phyloP scores from a whole-genome alignment of 129 eudicot species.

The Dittrichia graveolens region DNA sequence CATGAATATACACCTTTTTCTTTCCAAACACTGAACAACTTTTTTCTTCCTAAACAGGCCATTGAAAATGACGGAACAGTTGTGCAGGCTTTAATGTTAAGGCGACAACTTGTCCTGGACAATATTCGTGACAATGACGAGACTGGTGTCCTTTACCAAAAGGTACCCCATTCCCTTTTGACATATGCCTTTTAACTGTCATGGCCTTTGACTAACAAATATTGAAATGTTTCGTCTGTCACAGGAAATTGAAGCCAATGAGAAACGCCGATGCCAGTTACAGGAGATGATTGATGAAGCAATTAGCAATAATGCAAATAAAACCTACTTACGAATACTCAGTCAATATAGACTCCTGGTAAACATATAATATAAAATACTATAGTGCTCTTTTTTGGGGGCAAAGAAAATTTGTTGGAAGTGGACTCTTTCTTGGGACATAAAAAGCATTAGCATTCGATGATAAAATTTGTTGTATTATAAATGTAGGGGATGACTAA shows the following conservation, averaged over 20 bases:
- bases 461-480: not conserved
- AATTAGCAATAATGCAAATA: slow-evolving; percentile 76
- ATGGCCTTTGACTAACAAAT: slow-evolving; percentile 22
- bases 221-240: not conserved
- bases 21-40: not conserved
- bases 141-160: slow-evolving; percentile 67
- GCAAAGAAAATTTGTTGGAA: too few species aligned
- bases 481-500: slow-evolving; percentile 73
- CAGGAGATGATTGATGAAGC: slow-evolving; percentile 93
- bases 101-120: slow-evolving; percentile 86
- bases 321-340: slow-evolving; percentile 79
- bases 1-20: not conserved
- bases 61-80: slow-evolving; percentile 70
- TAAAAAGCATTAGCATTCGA: not conserved
- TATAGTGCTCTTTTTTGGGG: too few species aligned
- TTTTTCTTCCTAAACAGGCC: slow-evolving; percentile 45
- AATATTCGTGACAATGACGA: slow-evolving; percentile 93
- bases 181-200: not conserved
- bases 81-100: slow-evolving; percentile 70
- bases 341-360: slow-evolving; percentile 95
- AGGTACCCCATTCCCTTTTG: slow-evolving; percentile 40
- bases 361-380: slow-evolving; percentile 19
- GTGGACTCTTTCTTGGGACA: too few species aligned
- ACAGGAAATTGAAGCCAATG: slow-evolving; percentile 95
- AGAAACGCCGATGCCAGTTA: slow-evolving; percentile 66